Evolutionary conservation across 2,329 filamentous ascomycete genomes (phyloP).

Genomic region (Neopestalotiopsis rosae): DNA sequence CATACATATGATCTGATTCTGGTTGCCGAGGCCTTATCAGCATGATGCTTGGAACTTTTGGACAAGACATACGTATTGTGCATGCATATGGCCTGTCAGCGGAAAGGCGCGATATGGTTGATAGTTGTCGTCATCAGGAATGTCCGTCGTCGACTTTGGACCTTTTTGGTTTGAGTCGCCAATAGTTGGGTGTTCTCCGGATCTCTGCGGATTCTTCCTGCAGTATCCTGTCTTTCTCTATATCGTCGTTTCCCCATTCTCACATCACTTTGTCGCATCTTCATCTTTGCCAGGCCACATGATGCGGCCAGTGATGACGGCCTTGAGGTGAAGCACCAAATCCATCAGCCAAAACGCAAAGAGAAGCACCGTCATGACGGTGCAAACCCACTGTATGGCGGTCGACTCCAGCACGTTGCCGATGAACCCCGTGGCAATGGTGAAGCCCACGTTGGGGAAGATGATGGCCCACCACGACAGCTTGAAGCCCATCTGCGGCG

Average conservation of each 20-base stretch:
- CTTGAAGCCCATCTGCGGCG: conserved; percentile 23
- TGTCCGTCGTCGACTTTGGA: too few species aligned
- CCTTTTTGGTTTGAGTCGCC: too few species aligned
- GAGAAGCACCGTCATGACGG: conserved; percentile 23
- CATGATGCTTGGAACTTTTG: too few species aligned
- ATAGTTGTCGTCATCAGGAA: too few species aligned
- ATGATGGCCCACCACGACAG: conserved; percentile 27
- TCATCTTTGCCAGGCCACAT: conserved; percentile 42
- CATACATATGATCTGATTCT: too few species aligned
- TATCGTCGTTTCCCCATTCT: not conserved
- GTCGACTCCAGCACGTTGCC: conserved; percentile 6
- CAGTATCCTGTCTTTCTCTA: too few species aligned
- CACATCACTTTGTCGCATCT: conserved; percentile 22
- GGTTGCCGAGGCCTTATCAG: too few species aligned
- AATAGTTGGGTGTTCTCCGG: too few species aligned
- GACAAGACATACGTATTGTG: too few species aligned
- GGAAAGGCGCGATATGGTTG: too few species aligned
- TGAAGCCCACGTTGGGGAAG: conserved; percentile 21
- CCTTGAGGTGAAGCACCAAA: conserved; percentile 31
- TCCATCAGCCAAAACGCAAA: conserved; percentile 34
- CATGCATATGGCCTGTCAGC: too few species aligned
- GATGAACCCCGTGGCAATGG: conserved; percentile 24
- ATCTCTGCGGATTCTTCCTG: too few species aligned
- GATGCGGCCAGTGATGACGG: conserved; percentile 34
- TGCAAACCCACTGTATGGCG: conserved; percentile 24